A percentile compares a stretch with the other conserved stretches of the same genome.
Evolutionary conservation across 306 rosid genomes (phyloP).

Genomic region (Ormosia emarginata): DNA sequence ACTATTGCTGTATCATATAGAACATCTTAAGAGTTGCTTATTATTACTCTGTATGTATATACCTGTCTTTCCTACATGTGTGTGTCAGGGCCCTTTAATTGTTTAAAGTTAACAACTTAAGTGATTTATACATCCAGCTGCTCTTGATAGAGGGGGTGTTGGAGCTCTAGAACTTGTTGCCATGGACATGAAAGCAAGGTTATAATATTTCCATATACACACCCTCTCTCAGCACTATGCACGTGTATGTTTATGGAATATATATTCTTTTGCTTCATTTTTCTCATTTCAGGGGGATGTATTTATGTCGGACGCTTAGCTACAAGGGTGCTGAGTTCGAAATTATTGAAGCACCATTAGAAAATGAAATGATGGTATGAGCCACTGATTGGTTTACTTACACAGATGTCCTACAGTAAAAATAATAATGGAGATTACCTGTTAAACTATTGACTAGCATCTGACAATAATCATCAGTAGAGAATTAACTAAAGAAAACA

Average conservation of each 20-base stretch:
- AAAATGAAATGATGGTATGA: conserved; percentile 92
- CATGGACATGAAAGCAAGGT: conserved; percentile 99
- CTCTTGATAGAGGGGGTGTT: conserved; percentile 94
- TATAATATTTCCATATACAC: conserved; percentile 9
- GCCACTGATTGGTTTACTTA: conserved; percentile 20
- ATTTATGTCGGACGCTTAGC: conserved; percentile 94
- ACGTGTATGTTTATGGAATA: neutral
- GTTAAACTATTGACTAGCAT: neutral
- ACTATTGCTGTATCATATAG: neutral
- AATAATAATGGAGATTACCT: conserved; percentile 7
- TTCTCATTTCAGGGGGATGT: conserved; percentile 84
- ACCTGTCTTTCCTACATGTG: neutral
- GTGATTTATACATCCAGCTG: conserved; percentile 48
- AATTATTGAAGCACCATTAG: conserved; percentile 84
- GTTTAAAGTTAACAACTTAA: conserved; percentile 7
- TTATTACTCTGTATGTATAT: neutral
- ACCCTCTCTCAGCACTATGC: neutral
- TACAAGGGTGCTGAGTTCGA: conserved; percentile 90
- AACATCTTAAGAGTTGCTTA: neutral
- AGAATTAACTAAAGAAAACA: neutral
- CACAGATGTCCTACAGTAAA: neutral
- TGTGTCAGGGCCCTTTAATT: neutral
- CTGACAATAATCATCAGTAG: conserved; percentile 10
- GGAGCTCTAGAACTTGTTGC: conserved; percentile 99
- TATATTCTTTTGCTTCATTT: conserved; percentile 17